Evolutionary conservation across 148 eudicot genomes (phyloP), one percentile per base, ranked within the genome.

Genomic region (Arctostaphylos glauca): DNA sequence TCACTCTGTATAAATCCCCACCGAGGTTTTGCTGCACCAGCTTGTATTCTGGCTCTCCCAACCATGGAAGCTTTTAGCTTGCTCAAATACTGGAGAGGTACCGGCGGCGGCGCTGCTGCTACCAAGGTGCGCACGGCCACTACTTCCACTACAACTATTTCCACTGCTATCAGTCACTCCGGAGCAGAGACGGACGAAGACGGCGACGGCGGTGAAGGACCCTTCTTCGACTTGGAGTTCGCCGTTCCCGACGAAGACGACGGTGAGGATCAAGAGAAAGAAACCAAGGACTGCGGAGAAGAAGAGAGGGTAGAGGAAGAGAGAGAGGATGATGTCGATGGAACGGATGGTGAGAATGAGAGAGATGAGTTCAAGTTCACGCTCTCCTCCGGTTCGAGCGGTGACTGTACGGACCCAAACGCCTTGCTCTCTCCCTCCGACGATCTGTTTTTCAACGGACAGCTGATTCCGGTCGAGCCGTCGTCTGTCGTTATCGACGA

Each of bases 51-150:
- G 94, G 98, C 97, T 93, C 89, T 93, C 85, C 98, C 97, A 81
- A 93, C 97, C 19, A 95, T 95, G 98, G 98, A 95, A 81, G 90
- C 95, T 56, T 93, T 93, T 73, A 95, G 91, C 85, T 83, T 95
- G 62, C 97, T 95, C 91, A 95, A 87, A 77, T 93, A 91, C 89
- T 92, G 98, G 95, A 89, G 93, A 75, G 53, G 53, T 10, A 10
- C 71, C 43, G 4, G 13, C 70, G 85, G 86, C 38, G 81, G 85
- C 31, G 73, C 48, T 9, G 48, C 73, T 50, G 19, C 64, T 70
- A 50, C 54, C 15, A 55, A 62, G 54, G 52, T 76, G 64, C 59
- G 31, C 10, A 56, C 80, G 49, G 67, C 19, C 38, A 18, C 53
- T 14, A 6, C 76, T 0, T 6, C 83, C 21, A 56, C 88, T 3